Evolutionary conservation across 2,329 filamentous ascomycete species (phyloP).

Genomic region (Rhynchosporium agropyri): DNA sequence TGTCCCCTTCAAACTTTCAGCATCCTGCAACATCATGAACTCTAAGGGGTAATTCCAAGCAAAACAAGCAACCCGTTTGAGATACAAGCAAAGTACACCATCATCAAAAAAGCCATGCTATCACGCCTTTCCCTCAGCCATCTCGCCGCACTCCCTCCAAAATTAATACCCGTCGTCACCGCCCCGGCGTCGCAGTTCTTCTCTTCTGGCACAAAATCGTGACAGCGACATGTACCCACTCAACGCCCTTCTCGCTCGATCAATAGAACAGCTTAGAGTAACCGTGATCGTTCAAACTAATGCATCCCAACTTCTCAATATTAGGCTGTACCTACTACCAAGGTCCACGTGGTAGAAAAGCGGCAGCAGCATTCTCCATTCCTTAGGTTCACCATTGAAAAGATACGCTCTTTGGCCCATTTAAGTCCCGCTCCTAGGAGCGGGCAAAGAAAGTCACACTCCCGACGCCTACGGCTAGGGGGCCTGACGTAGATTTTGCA

Average conservation of each 20-base stretch:
- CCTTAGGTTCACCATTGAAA: constrained; percentile 1
- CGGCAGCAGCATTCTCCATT: neutral
- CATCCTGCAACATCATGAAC: too few relatives aligned
- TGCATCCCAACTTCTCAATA: neutral
- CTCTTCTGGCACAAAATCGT: neutral
- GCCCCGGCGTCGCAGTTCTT: neutral
- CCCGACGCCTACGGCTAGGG: too few relatives aligned
- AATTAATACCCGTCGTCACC: neutral
- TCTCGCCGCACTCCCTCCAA: neutral
- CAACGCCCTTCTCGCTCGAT: neutral
- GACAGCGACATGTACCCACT: neutral
- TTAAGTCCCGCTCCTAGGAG: neutral
- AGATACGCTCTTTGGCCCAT: neutral
- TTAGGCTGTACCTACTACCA: neutral
- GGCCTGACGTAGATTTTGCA: too few relatives aligned
- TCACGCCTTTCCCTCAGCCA: too few relatives aligned
- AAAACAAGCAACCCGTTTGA: too few relatives aligned
- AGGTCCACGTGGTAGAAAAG: neutral
- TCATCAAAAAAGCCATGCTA: too few relatives aligned
- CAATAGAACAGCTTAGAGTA: neutral
- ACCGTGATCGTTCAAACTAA: neutral
- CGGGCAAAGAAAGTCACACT: neutral
- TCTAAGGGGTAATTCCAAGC: too few relatives aligned
- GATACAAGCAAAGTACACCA: too few relatives aligned
- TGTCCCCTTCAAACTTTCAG: too few relatives aligned